phyloP scores from a whole-genome alignment of 2,329 filamentous ascomycete genomes.

The Golovinomyces cichoracearum region DNA sequence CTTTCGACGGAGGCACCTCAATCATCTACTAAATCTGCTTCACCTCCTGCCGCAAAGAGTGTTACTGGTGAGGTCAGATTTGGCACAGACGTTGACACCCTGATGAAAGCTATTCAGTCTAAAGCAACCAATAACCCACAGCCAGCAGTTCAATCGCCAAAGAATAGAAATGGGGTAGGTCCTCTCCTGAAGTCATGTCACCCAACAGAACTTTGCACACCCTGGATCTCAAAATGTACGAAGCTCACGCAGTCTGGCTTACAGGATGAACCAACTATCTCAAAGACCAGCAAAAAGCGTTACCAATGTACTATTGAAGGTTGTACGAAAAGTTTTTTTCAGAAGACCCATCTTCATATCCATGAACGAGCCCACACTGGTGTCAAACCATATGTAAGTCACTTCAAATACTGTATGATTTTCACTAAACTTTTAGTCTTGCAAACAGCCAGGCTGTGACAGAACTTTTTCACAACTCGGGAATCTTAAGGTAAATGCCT shows the following conservation, averaged over 20 bases:
- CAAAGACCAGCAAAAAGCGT: constrained; percentile 23
- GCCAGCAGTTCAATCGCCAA: constrained; percentile 4
- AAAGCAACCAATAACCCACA: constrained; percentile 22
- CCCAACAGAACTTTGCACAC: constrained; percentile 10
- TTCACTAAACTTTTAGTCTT: constrained; percentile 16
- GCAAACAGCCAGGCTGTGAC: constrained; percentile 45
- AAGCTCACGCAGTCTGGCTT: constrained; percentile 8
- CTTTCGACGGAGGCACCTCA: constrained; percentile 3
- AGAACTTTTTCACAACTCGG: constrained; percentile 71
- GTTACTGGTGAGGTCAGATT: constrained; percentile 30
- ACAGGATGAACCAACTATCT: constrained; percentile 6
- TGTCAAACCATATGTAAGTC: constrained; percentile 62
- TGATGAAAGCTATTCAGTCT: constrained; percentile 72
- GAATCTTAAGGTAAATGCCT: constrained; percentile 48
- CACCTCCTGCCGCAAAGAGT: constrained; percentile 1
- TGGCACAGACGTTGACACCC: constrained; percentile 56
- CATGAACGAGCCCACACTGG: constrained; percentile 75
- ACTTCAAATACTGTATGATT: not conserved
- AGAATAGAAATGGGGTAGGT: constrained; percentile 8
- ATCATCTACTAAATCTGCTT: constrained; percentile 4
- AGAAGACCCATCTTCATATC: constrained; percentile 82
- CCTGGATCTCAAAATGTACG: constrained; percentile 2
- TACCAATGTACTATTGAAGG: constrained; percentile 48
- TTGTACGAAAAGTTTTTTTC: constrained; percentile 61
- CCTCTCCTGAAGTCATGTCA: constrained; percentile 10